Percentiles rank a stretch among this genome's conserved stretches.
phyloP scores from a whole-genome alignment of 495 filamentous ascomycete genomes.

The Lasiosphaeriaceae sp. region DNA sequence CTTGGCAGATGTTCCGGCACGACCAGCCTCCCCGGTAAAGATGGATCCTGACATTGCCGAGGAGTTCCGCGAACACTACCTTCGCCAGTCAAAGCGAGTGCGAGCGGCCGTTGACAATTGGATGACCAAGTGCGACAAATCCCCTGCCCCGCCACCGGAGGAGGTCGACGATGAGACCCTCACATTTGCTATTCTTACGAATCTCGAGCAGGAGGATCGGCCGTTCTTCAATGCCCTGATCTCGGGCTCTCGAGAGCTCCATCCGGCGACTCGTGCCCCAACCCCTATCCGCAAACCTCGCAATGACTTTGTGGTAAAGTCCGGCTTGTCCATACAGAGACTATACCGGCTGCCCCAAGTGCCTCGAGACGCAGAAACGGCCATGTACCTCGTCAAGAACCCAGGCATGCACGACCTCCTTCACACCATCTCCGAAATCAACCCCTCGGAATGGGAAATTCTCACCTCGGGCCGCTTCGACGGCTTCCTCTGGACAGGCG shows the following conservation, averaged over 20 bases:
- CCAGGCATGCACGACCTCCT: slow-evolving; percentile 78
- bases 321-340: slow-evolving; percentile 72
- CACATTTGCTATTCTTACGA: slow-evolving; percentile 87
- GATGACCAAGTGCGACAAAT: slow-evolving; percentile 72
- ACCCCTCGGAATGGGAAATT: slow-evolving; percentile 89
- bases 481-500: slow-evolving; percentile 94
- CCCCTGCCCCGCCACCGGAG: slow-evolving; percentile 65
- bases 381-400: slow-evolving; percentile 85
- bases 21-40: slow-evolving; percentile 65
- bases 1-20: slow-evolving; percentile 37
- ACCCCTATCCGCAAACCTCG: slow-evolving; percentile 55
- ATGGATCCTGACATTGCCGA: slow-evolving; percentile 90
- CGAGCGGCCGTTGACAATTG: slow-evolving; percentile 79
- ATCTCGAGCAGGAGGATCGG: slow-evolving; percentile 69
- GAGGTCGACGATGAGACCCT: slow-evolving; percentile 92
- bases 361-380: slow-evolving; percentile 80
- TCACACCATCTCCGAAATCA: slow-evolving; percentile 81
- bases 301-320: slow-evolving; percentile 65
- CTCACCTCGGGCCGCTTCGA: slow-evolving; percentile 94
- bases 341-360: slow-evolving; percentile 69
- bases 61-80: slow-evolving; percentile 82
- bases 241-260: slow-evolving; percentile 59
- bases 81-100: slow-evolving; percentile 82
- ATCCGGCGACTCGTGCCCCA: slow-evolving; percentile 50
- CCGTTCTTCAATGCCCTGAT: slow-evolving; percentile 75